Evolutionary conservation across 441 rosid genomes (phyloP).

Genomic region (Populus hybrid): DNA sequence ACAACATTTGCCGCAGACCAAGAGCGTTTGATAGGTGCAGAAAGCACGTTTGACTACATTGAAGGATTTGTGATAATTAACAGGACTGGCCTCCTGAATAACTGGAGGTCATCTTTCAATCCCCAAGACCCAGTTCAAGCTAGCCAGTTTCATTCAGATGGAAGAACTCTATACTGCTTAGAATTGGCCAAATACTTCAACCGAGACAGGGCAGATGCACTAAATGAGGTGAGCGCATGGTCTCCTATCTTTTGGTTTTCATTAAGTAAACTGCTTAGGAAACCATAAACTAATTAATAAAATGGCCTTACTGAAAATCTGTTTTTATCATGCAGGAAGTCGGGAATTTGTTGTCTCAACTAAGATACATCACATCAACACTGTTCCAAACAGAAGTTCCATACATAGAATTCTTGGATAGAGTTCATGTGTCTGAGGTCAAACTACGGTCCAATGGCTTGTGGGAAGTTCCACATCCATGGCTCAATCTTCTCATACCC

Average conservation of each 20-base stretch:
- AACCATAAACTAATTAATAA: not conserved
- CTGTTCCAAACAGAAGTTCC: constrained; percentile 72
- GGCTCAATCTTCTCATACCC: constrained; percentile 93
- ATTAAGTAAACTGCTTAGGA: not conserved
- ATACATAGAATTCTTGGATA: constrained; percentile 76
- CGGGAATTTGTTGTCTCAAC: constrained; percentile 44
- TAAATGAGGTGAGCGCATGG: constrained; percentile 51
- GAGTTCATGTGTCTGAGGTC: constrained; percentile 85
- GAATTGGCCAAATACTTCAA: constrained; percentile 80
- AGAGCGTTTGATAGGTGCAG: constrained; percentile 61
- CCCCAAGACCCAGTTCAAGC: constrained; percentile 79
- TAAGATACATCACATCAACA: constrained; percentile 69
- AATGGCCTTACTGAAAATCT: constrained; percentile 12
- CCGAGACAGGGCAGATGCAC: constrained; percentile 29
- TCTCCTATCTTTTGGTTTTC: not conserved
- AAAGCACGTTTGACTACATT: constrained; percentile 60
- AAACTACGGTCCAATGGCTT: constrained; percentile 75
- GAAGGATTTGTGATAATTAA: constrained; percentile 94
- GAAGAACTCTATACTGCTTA: constrained; percentile 73
- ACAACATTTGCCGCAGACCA: constrained; percentile 67
- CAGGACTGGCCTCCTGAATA: constrained; percentile 72
- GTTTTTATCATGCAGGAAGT: constrained; percentile 56
- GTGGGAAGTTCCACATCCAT: constrained; percentile 99
- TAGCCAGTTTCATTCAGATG: constrained; percentile 67
- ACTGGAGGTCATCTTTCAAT: constrained; percentile 80